Percentiles rank a stretch among this genome's conserved stretches.
phyloP scores from a whole-genome alignment of 345 rosid species.

The Anacardium occidentale region DNA sequence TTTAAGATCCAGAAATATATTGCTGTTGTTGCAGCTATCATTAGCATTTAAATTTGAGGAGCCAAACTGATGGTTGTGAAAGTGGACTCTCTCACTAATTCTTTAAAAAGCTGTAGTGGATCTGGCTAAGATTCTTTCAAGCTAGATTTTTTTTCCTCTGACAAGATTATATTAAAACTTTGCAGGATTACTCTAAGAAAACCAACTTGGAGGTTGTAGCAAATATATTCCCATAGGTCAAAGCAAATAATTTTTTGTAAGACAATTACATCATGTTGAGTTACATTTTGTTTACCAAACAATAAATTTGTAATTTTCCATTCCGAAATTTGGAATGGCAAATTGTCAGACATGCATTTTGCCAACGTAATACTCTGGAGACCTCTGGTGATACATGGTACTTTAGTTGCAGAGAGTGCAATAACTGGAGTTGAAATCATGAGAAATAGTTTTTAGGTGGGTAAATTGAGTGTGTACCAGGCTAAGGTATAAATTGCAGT shows the following conservation, averaged over 20 bases:
- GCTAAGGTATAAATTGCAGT: too few relatives aligned
- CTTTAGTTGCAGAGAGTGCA: background rate
- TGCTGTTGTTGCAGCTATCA: slow-evolving; percentile 4
- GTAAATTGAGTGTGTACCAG: too few relatives aligned
- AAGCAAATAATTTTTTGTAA: background rate
- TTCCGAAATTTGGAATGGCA: background rate
- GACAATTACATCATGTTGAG: background rate
- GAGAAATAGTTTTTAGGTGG: too few relatives aligned
- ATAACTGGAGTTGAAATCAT: too few relatives aligned
- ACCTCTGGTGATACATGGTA: background rate
- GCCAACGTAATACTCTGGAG: background rate
- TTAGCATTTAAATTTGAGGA: background rate
- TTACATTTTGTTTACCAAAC: slow-evolving; percentile 2
- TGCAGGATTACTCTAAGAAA: background rate
- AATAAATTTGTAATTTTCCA: slow-evolving; percentile 9
- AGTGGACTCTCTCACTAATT: slow-evolving; percentile 8
- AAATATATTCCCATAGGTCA: slow-evolving; percentile 3
- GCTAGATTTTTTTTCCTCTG: background rate
- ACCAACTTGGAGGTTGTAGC: slow-evolving; percentile 16
- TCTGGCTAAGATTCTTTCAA: slow-evolving; percentile 28
- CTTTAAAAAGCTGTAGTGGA: background rate
- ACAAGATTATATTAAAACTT: background rate
- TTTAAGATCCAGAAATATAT: slow-evolving; percentile 4
- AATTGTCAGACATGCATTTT: background rate
- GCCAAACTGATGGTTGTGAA: background rate